phyloP scores from a whole-genome alignment of 148 eudicot genomes.

The Drosera capensis region DNA sequence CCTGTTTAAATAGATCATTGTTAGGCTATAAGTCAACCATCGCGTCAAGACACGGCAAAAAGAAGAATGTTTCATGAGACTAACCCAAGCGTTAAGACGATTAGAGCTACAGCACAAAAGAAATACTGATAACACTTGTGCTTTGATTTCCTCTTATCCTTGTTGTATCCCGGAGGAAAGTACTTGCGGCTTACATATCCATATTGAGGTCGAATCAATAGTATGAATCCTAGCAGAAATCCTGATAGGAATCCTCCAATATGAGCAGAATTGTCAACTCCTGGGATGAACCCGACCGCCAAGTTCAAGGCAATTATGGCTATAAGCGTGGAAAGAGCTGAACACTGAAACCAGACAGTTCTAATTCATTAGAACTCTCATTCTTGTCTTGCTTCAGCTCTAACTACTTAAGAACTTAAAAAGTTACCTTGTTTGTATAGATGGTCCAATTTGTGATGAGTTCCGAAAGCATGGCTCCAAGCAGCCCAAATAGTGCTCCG shows the following conservation, averaged over 20 bases:
- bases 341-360: constrained; percentile 18
- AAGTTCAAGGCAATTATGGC: constrained; percentile 20
- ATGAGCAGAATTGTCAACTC: not conserved
- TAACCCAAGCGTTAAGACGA: constrained; percentile 17
- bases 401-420: not conserved
- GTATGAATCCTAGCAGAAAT: constrained; percentile 4
- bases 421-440: constrained; percentile 27
- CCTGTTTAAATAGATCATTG: not conserved
- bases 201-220: constrained; percentile 30
- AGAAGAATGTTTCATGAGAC: not conserved
- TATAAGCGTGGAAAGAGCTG: constrained; percentile 18
- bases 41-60: not conserved
- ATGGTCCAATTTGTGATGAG: constrained; percentile 33
- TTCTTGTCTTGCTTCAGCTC: not conserved
- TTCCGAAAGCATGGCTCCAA: constrained; percentile 44
- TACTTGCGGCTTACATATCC: constrained; percentile 24
- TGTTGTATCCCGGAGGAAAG: constrained; percentile 11
- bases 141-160: constrained; percentile 7
- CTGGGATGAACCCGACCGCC: constrained; percentile 31
- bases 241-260: constrained; percentile 1
- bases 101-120: constrained; percentile 11
- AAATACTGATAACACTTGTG: constrained; percentile 28
- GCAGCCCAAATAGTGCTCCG: constrained; percentile 36
- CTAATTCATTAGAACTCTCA: not conserved
- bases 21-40: not conserved